Evolutionary conservation across 208 protist genomes (phyloP).

Genomic region (Leptomonas seymouri): DNA sequence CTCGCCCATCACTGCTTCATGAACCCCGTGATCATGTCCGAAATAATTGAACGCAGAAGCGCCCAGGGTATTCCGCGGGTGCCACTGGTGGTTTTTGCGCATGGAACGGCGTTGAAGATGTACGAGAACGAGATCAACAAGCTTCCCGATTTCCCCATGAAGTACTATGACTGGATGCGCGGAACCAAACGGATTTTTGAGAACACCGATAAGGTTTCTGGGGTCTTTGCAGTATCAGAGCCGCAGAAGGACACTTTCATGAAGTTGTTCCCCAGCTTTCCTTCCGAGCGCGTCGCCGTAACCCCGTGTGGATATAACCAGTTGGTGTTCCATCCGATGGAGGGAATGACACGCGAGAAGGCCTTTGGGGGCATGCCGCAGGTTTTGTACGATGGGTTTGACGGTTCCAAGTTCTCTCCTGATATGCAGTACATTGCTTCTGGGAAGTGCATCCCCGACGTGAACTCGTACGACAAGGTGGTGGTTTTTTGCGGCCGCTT

Average conservation of each 20-base stretch:
- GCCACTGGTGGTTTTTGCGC: conserved; percentile 71
- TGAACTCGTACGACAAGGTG: conserved; percentile 62
- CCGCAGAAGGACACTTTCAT: conserved; percentile 71
- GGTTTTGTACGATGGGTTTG: conserved; percentile 65
- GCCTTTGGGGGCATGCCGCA: conserved; percentile 61
- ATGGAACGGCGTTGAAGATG: conserved; percentile 83
- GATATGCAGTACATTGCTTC: conserved; percentile 33
- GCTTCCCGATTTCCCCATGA: conserved; percentile 74
- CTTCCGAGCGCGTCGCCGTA: conserved; percentile 59
- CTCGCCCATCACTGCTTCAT: conserved; percentile 81
- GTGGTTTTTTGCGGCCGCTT: conserved; percentile 81
- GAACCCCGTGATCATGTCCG: conserved; percentile 74
- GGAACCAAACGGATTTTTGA: conserved; percentile 62
- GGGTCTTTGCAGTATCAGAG: conserved; percentile 68
- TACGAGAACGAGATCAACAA: conserved; percentile 77
- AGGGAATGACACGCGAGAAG: conserved; percentile 61
- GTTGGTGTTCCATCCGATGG: conserved; percentile 65
- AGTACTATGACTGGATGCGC: conserved; percentile 77
- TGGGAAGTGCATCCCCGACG: conserved; percentile 45
- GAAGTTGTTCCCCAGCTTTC: conserved; percentile 60
- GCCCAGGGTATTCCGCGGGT: conserved; percentile 44
- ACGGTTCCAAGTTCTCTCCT: conserved; percentile 29
- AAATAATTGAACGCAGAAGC: conserved; percentile 59
- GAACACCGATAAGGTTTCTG: conserved; percentile 44
- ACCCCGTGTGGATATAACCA: conserved; percentile 78